These are phyloP conservation scores for Claviceps sp. DNA, from an alignment of 2,329 filamentous ascomycete genomes.

Conservation along the genomic window DNA sequence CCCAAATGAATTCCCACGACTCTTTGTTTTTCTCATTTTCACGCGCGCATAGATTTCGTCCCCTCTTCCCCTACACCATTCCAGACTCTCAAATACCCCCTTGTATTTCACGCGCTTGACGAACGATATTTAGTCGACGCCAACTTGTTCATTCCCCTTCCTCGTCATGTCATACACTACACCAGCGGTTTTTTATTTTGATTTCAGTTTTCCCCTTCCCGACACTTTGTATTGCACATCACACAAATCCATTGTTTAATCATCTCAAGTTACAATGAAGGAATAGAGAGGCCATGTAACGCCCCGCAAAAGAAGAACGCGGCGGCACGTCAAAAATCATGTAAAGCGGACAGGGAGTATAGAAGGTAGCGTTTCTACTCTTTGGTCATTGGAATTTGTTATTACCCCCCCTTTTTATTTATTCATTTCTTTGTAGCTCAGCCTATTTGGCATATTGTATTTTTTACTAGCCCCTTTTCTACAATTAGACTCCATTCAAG, in stretches of 20 bases:
- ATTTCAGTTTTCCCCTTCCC: background rate
- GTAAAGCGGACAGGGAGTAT: slow-evolving; percentile 28
- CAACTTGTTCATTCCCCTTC: background rate
- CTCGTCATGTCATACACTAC: slow-evolving; percentile 2
- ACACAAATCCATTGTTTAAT: slow-evolving; percentile 12
- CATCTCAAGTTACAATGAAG: slow-evolving; percentile 18
- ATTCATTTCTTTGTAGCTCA: slow-evolving; percentile 7
- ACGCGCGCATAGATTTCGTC: slow-evolving; percentile 24
- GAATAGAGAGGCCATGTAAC: slow-evolving; percentile 30
- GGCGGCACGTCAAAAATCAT: slow-evolving; percentile 27
- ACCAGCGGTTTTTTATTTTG: background rate
- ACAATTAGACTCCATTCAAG: slow-evolving; percentile 19
- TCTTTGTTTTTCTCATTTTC: slow-evolving; percentile 12
- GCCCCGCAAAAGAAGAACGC: slow-evolving; percentile 19
- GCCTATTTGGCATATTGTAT: too few species aligned
- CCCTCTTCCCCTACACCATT: slow-evolving; percentile 18
- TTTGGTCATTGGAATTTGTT: slow-evolving; percentile 9
- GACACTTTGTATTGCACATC: slow-evolving; percentile 3
- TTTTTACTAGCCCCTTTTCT: background rate
- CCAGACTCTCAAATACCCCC: slow-evolving; percentile 26
- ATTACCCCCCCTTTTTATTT: slow-evolving; percentile 11
- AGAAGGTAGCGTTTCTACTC: slow-evolving; percentile 18
- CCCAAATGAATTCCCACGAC: slow-evolving; percentile 24
- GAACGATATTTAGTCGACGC: background rate
- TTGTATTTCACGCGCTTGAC: background rate